phyloP scores from a whole-genome alignment of 768 basidiomycete genomes.

The Lentinula detonsa region DNA sequence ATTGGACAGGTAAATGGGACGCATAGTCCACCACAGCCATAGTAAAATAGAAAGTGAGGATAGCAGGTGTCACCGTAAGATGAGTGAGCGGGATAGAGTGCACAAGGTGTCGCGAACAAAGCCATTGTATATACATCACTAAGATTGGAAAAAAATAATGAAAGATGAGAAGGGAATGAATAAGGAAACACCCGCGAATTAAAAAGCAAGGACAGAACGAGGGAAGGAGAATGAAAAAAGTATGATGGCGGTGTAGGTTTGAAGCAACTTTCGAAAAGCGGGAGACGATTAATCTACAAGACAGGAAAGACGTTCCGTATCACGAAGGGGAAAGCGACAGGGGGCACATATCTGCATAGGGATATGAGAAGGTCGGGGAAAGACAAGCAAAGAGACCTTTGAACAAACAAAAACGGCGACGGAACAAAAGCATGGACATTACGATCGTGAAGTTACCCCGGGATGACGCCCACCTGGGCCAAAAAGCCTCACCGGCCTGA shows the following conservation, averaged over 20 bases:
- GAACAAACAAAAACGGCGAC: too few species aligned
- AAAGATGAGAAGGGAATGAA: not conserved
- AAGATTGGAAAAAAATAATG: not conserved
- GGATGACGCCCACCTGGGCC: not conserved
- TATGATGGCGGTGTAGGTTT: not conserved
- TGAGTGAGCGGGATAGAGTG: not conserved
- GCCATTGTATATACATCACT: not conserved
- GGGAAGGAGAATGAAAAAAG: not conserved
- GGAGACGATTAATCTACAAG: not conserved
- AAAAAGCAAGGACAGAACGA: not conserved
- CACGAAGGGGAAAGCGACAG: not conserved
- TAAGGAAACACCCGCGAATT: not conserved
- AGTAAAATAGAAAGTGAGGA: not conserved
- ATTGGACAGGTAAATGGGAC: not conserved
- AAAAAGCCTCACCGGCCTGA: conserved; percentile 2
- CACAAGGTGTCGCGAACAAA: conserved; percentile 5
- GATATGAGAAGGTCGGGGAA: too few species aligned
- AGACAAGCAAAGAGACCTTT: not conserved
- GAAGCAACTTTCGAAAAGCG: not conserved
- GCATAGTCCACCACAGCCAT: not conserved
- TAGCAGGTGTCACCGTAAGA: not conserved
- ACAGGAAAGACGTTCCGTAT: not conserved
- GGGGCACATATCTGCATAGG: not conserved
- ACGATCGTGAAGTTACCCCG: not conserved
- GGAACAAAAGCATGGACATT: not conserved